phyloP scores from a whole-genome alignment of 306 rosid genomes.

The Geum urbanum region DNA sequence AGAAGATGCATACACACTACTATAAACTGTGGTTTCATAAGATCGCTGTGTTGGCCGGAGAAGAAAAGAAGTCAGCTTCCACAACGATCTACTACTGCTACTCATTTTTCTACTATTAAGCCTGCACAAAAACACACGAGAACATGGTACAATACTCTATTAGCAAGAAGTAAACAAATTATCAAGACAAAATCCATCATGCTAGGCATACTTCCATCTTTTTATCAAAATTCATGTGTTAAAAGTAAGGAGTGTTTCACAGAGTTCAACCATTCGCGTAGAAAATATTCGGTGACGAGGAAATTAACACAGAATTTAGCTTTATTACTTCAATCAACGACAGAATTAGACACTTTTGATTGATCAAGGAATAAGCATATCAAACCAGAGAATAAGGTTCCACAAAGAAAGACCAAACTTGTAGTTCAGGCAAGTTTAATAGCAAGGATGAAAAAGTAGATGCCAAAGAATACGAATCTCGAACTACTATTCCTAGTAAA shows the following conservation, averaged over 20 bases:
- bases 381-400: not conserved
- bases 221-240: not conserved
- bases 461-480: not conserved
- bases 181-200: not conserved
- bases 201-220: not conserved
- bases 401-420: not conserved
- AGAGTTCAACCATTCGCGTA: not conserved
- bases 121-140: not conserved
- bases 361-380: not conserved
- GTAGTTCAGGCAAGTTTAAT: too few species aligned
- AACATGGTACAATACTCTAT: not conserved
- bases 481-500: not conserved
- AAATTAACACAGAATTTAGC: not conserved
- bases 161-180: not conserved
- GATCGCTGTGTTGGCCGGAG: conserved; percentile 38
- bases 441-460: not conserved
- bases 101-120: not conserved
- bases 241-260: not conserved
- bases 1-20: conserved; percentile 21
- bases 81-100: not conserved
- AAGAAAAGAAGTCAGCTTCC: conserved; percentile 35
- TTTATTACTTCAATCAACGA: not conserved
- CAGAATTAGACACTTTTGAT: not conserved
- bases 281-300: not conserved
- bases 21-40: conserved; percentile 25